Percentiles rank a stretch among this genome's conserved stretches.
Conservation (phyloP, 495 filamentous ascomycete genomes). For the Penicillium nucicola region DNA sequence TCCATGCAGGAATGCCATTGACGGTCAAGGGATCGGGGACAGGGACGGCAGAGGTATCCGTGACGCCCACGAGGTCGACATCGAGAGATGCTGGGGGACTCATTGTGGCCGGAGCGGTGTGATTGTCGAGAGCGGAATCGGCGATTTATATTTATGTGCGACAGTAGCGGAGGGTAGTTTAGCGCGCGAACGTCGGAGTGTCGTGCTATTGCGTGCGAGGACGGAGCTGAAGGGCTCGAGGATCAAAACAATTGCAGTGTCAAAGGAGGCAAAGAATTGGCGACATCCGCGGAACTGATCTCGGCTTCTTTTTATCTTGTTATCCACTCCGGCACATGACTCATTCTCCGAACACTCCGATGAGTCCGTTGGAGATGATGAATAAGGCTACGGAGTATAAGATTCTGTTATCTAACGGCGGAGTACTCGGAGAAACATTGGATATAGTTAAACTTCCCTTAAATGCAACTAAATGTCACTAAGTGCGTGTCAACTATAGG, state of each 20-base stretch:
- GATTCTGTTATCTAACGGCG: conserved; percentile 37
- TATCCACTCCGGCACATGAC: conserved; percentile 21
- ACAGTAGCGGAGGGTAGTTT: not conserved
- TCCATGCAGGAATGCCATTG: conserved; percentile 63
- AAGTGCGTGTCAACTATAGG: conserved; percentile 6
- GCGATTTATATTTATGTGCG: conserved; percentile 7
- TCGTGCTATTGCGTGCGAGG: not conserved
- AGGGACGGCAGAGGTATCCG: conserved; percentile 35
- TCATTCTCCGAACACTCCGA: conserved; percentile 10
- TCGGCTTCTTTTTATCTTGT: conserved; percentile 13
- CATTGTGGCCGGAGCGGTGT: conserved; percentile 21
- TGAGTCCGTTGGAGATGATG: no score
- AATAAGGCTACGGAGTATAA: not conserved
- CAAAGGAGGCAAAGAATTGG: conserved; percentile 1
- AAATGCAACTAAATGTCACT: no score
- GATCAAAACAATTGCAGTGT: not conserved
- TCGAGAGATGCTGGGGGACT: conserved; percentile 43
- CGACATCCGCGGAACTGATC: conserved; percentile 11
- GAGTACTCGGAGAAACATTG: no score
- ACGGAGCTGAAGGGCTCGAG: not conserved
- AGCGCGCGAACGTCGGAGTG: no score
- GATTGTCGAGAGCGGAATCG: conserved; percentile 3
- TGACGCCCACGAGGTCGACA: conserved; percentile 32
- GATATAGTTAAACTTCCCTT: no score
- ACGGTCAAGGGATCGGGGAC: conserved; percentile 65